Percentiles rank a stretch among this genome's conserved stretches.
Conservation (phyloP, 2,329 filamentous ascomycete species). For the Sarocladium kiliense region DNA sequence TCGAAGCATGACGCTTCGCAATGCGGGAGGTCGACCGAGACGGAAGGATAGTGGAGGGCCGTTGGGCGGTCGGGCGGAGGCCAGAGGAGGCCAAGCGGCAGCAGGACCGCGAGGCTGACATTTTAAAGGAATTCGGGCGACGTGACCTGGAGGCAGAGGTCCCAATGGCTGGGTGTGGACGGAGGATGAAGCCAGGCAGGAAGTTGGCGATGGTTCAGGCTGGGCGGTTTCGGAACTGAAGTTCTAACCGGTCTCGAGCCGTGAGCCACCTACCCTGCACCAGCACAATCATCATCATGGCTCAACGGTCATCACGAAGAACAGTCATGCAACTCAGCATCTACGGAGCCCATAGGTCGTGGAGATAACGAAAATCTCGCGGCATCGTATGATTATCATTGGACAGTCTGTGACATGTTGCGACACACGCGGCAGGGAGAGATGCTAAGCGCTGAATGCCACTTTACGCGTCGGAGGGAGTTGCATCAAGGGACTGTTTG, state of each 20-base stretch:
- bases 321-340: neutral
- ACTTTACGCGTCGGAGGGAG: neutral
- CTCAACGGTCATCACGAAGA: neutral
- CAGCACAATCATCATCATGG: no score
- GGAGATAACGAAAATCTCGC: no score
- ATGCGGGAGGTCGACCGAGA: neutral
- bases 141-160: neutral
- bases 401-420: neutral
- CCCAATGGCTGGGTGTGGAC: neutral
- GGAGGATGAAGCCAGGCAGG: neutral
- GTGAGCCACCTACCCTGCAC: constrained; percentile 1
- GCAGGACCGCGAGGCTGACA: constrained; percentile 9
- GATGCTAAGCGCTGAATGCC: neutral
- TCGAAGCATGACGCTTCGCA: constrained; percentile 26
- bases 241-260: neutral
- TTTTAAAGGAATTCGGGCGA: neutral
- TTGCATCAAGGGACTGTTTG: neutral
- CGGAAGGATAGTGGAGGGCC: neutral
- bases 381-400: neutral
- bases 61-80: neutral
- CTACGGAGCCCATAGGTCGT: no score
- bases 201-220: neutral
- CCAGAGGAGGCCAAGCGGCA: constrained; percentile 6
- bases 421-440: neutral
- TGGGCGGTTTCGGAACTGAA: neutral